Evolutionary conservation across 75 land plant species (phyloP), one percentile per base, ranked within the genome.

Genomic region (Pinus tabuliformis): DNA sequence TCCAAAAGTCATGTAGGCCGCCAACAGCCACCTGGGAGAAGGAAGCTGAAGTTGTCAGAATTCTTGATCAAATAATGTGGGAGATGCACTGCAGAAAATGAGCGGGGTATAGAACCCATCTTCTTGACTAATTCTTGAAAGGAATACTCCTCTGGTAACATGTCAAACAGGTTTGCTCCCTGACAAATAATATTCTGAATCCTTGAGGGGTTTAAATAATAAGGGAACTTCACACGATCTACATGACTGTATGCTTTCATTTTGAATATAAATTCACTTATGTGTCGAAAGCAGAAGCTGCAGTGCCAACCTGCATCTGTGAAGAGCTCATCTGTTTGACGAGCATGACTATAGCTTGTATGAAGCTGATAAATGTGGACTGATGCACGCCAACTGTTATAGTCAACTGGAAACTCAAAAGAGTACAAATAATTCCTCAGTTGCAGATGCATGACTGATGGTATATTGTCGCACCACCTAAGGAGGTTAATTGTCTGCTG

Each of bases 211-310:
- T 80, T 59, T 60, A 88, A 63, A 59, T 74, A 91, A 58, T 83
- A 83, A 52, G 90, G 56, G 64, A 85, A 86, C 56, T 84, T 79
- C 33, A 93, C 86, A 6, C 96, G 76, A 57, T 93, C 96, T 20
- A 78, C 82, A 60, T 93, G 95, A 77, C 91, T 91, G 77, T 93
- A 93, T 8, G 91, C 91, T 54, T 86, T 82, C 93, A 93, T 93
- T 73, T 93, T 91, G 86, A 91, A 91, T 24, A 84, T 65, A 58
- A 91, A 86, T 12, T 93, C 94, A 2, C 75, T 77, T 20, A 93
- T 84, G 36, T 81, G 75, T 11, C 90, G 76, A 80, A 93, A 93
- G 81, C 96, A 93, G 83, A 93, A 91, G 76, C 96, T 93, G 78
- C 90, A 88, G 62, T 88, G 90, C 72, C 87, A 85, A 39, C 87